Evolutionary conservation across 257 asterid genomes (phyloP), one percentile per base, ranked within the genome.

Genomic region (Avicennia marina): DNA sequence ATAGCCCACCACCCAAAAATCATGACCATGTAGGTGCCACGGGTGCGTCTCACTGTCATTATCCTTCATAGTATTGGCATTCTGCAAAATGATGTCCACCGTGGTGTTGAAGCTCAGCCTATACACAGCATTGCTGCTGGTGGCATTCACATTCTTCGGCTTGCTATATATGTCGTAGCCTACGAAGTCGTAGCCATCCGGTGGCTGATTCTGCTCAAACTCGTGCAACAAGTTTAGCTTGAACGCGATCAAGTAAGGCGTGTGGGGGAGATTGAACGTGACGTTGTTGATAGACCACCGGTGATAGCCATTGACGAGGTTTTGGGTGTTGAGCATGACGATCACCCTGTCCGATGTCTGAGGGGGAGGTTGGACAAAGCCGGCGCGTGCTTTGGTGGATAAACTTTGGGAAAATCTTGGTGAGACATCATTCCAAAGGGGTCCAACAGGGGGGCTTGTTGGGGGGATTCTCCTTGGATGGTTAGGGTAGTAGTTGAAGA

Each of bases 21-120:
- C 88, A 53, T 80, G 93, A 1, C 93, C 93, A 24, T 83, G 93
- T 11, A 83, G 73, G 73, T 83, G 93, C 93, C 93, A 83, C 0
- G 93, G 88, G 60, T 83, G 93, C 1, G 88, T 73, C 76, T 83
- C 93, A 16, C 93, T 83, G 31, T 65, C 75, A 24, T 75, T 78
- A 2, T 2, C 18, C 16, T 2, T 64, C 81, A 68, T 70, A 0
- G 78, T 70, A 34, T 80, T 83, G 1, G 93, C 85, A 26, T 83
- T 83, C 54, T 83, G 93, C 46, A 83, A 50, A 17, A 83, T 62
- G 10, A 83, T 42, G 27, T 80, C 93, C 39, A 83, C 79, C 1
- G 81, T 73, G 0, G 88, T 54, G 49, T 78, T 77, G 80, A 75
- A 80, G 40, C 44, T 29, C 42, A 80, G 36, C 48, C 80, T 43